These are phyloP conservation scores for Pythium vanterpoolii DNA, from an alignment of 352 stramenopile species.

Conservation along the genomic window DNA sequence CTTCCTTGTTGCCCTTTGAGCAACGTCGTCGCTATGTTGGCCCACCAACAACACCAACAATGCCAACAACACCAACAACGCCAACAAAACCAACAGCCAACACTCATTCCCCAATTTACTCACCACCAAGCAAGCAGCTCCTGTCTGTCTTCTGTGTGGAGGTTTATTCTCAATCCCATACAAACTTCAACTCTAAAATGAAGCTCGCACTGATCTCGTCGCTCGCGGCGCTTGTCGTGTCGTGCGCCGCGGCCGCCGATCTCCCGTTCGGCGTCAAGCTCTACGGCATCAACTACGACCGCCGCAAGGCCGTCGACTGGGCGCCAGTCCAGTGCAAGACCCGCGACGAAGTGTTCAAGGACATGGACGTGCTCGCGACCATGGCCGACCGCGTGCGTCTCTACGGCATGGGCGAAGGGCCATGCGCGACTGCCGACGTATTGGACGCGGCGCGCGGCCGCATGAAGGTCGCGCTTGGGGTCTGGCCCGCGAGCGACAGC, in stretches of 20 bases:
- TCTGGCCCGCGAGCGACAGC: conserved; percentile 45
- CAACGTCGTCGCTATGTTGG: too few relatives aligned
- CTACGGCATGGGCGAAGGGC: conserved; percentile 61
- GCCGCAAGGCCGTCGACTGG: conserved; percentile 57
- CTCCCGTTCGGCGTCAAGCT: conserved; percentile 41
- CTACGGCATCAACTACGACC: conserved; percentile 78
- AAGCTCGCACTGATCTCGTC: conserved; percentile 10
- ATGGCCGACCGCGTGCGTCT: conserved; percentile 60
- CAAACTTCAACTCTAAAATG: conserved; percentile 15
- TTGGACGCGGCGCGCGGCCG: conserved; percentile 41
- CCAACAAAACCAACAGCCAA: too few relatives aligned
- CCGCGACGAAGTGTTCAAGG: conserved; percentile 34
- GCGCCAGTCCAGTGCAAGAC: conserved; percentile 41
- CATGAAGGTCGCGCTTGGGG: conserved; percentile 54
- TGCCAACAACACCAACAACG: too few relatives aligned
- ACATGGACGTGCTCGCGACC: conserved; percentile 49
- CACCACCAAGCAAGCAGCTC: not conserved
- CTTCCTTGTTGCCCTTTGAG: not conserved
- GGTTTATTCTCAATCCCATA: too few relatives aligned
- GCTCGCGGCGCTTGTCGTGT: conserved; percentile 5
- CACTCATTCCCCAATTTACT: conserved; percentile 21
- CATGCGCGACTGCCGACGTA: conserved; percentile 36
- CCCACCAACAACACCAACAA: too few relatives aligned
- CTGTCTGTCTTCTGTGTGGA: too few relatives aligned
- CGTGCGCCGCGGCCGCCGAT: conserved; percentile 14